A percentile compares a stretch with the other conserved stretches of the same genome.
These are phyloP conservation scores for Aspergillus calidoustus DNA, from an alignment of 2,329 filamentous ascomycete genomes.

Conservation along the genomic window DNA sequence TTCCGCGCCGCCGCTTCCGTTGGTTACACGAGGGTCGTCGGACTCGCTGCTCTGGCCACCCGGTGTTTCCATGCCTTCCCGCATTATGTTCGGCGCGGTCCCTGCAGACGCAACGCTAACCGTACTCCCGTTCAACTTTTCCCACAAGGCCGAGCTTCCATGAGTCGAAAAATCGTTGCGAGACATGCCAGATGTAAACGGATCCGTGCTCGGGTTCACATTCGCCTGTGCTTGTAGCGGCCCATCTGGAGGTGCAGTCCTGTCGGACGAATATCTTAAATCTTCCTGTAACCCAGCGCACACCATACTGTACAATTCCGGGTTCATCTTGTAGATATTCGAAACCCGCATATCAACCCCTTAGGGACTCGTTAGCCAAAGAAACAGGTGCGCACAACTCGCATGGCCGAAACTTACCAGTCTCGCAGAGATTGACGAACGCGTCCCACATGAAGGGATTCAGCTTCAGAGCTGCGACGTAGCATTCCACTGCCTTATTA, in stretches of 20 bases:
- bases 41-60: slow-evolving; percentile 53
- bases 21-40: slow-evolving; percentile 44
- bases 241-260: slow-evolving; percentile 34
- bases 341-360: slow-evolving; percentile 78
- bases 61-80: slow-evolving; percentile 69
- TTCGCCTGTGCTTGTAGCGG: slow-evolving; percentile 45
- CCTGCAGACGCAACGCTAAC: slow-evolving; percentile 44
- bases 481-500: slow-evolving; percentile 81
- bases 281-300: slow-evolving; percentile 41
- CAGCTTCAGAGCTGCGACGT: slow-evolving; percentile 82
- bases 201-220: slow-evolving; percentile 45
- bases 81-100: slow-evolving; percentile 35
- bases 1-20: slow-evolving; percentile 35
- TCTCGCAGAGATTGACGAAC: slow-evolving; percentile 85
- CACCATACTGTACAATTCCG: slow-evolving; percentile 62
- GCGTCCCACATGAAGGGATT: slow-evolving; percentile 99
- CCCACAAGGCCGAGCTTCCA: slow-evolving; percentile 52
- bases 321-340: slow-evolving; percentile 82
- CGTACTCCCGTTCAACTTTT: slow-evolving; percentile 54
- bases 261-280: slow-evolving; percentile 36
- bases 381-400: neutral
- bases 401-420: slow-evolving; percentile 49
- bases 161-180: slow-evolving; percentile 40
- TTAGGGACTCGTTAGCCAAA: slow-evolving; percentile 33
- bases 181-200: slow-evolving; percentile 44